These are phyloP conservation scores for Tulasnella sp. DNA, from an alignment of 768 basidiomycete genomes.

Conservation along the genomic window DNA sequence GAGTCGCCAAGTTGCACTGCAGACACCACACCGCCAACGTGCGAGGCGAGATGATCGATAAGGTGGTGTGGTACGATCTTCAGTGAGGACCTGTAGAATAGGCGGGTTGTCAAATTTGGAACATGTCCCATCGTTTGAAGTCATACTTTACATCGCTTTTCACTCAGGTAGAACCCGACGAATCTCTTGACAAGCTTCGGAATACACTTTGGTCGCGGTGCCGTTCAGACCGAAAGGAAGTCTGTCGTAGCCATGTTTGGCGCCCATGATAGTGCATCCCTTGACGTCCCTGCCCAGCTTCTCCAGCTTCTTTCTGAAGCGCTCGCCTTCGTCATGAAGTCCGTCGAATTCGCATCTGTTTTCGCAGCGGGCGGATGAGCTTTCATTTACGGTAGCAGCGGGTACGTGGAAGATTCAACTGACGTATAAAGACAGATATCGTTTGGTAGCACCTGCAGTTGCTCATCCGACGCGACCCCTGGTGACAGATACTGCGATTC, in stretches of 20 bases:
- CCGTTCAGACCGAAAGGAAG: neutral
- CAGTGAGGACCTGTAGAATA: too few species aligned
- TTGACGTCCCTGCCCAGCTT: slow-evolving; percentile 43
- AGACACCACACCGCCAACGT: too few species aligned
- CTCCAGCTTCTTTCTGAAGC: slow-evolving; percentile 47
- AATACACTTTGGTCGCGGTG: neutral
- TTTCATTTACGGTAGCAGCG: too few species aligned
- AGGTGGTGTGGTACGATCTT: too few species aligned
- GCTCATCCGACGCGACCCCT: slow-evolving; percentile 49
- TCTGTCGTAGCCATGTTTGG: slow-evolving; percentile 26
- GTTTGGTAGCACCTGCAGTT: slow-evolving; percentile 45
- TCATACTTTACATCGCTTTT: too few species aligned
- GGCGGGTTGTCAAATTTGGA: too few species aligned
- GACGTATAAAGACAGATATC: slow-evolving; percentile 40
- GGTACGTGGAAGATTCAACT: too few species aligned
- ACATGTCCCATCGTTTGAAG: too few species aligned
- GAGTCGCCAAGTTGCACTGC: too few species aligned
- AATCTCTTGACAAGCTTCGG: slow-evolving; percentile 3
- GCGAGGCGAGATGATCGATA: too few species aligned
- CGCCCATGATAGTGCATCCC: slow-evolving; percentile 45
- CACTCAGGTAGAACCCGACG: neutral
- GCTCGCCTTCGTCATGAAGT: slow-evolving; percentile 51
- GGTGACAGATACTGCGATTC: slow-evolving; percentile 43
- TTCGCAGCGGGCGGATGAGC: too few species aligned
- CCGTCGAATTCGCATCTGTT: slow-evolving; percentile 55